These are phyloP conservation scores for Lentinula sp. DNA, from an alignment of 768 basidiomycete species.

Conservation along the genomic window DNA sequence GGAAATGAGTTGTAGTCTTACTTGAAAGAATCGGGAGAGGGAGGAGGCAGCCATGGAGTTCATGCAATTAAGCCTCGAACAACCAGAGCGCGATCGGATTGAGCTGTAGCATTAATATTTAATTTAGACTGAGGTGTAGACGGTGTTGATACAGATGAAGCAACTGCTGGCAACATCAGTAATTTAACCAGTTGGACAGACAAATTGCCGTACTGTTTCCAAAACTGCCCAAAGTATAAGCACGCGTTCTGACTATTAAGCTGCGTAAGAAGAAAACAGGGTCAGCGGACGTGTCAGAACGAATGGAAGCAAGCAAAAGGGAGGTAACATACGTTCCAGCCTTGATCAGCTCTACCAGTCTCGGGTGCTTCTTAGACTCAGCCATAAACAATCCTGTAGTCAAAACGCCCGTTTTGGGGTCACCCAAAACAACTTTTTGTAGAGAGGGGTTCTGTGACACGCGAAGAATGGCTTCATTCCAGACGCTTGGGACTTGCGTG, in stretches of 20 bases:
- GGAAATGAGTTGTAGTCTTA: too few relatives aligned
- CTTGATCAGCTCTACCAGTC: slow-evolving; percentile 48
- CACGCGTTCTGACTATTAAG: slow-evolving; percentile 28
- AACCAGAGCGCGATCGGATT: not conserved
- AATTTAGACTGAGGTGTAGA: not conserved
- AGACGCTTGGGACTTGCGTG: slow-evolving; percentile 51
- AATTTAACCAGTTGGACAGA: not conserved
- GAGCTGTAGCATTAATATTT: not conserved
- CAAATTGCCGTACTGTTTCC: not conserved
- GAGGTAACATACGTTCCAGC: slow-evolving; percentile 40
- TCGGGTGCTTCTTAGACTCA: slow-evolving; percentile 45
- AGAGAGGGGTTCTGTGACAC: slow-evolving; percentile 44
- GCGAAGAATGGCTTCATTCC: slow-evolving; percentile 49
- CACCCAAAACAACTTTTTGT: slow-evolving; percentile 35
- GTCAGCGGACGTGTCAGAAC: slow-evolving; percentile 1
- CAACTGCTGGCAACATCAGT: not conserved
- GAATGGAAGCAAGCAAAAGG: slow-evolving; percentile 1
- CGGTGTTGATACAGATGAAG: not conserved
- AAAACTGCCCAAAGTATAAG: slow-evolving; percentile 23
- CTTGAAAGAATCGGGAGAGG: not conserved
- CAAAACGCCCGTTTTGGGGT: slow-evolving; percentile 25
- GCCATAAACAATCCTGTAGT: slow-evolving; percentile 52
- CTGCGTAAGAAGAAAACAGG: slow-evolving; percentile 12
- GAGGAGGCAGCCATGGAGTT: not conserved
- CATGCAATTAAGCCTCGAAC: not conserved